Base-by-base conservation (phyloP, 129 eudicot genomes). In the Saussurea involucrata region DNA sequence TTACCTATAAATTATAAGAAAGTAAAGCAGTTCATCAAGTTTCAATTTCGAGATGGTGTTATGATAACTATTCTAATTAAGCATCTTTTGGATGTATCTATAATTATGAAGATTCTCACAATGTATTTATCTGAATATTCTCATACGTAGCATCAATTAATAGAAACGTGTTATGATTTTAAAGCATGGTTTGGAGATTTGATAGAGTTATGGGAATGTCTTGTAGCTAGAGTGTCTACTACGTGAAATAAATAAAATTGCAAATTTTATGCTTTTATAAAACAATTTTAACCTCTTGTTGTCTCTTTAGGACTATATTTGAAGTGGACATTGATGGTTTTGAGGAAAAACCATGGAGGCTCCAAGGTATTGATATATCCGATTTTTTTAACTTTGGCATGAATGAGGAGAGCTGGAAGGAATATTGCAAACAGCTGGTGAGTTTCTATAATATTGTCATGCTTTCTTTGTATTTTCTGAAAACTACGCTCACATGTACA, bases 331-430 rank as follows among this genome's bases (percentile, higher is more conserved):
- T 95, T 66, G 96, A 95, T 88, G 82, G 89, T 69, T 95, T 95
- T 72, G 99, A 95, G 84, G 99, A 95, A 75, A 95, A 95, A 79
- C 97, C 99, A 24, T 95, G 99, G 99, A 92, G 83, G 74, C 88
- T 85, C 49, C 88, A 84, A 15, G 91, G 95, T 29, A 74, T 90
- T 42, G 96, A 95, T 74, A 36, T 89, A 40, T 88, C 99, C 17
- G 96, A 95, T 70, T 95, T 88, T 75, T 95, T 95, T 87, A 95
- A 95, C 78, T 95, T 95, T 18, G 96, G 96, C 44, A 79, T 95
- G 87, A 88, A 85, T 65, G 99, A 95, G 86, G 99, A 95, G 28
- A 87, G 85, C 76, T 95, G 97, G 99, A 95, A 88, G 82, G 97
- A 95, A 24, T 92, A 92, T 80, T 90, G 95, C 91, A 92, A 88